Conservation (phyloP, 1,284 basidiomycete species). For the Rhodofomes roseus region DNA sequence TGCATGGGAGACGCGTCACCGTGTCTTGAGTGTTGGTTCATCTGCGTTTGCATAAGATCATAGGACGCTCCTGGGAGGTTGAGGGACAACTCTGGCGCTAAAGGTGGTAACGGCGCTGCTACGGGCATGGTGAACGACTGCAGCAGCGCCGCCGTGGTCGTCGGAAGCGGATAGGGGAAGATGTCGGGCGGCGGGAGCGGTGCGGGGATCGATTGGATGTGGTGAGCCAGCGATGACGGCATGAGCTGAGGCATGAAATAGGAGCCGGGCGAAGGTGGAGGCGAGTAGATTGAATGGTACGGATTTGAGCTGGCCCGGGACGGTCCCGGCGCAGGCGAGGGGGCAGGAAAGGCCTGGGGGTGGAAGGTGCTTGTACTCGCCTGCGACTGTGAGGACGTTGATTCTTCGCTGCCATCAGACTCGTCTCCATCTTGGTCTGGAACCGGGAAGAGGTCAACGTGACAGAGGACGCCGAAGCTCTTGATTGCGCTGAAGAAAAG, state of each 20-base stretch:
- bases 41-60: background rate
- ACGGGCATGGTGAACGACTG: background rate
- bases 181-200: background rate
- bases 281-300: background rate
- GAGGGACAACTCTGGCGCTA: background rate
- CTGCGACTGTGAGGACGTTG: background rate
- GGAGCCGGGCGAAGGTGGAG: background rate
- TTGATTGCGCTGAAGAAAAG: slow-evolving; percentile 36
- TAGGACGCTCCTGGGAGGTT: background rate
- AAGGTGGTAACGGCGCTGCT: background rate
- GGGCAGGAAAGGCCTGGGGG: background rate
- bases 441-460: slow-evolving; percentile 60
- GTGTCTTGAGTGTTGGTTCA: background rate
- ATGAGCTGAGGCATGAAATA: background rate
- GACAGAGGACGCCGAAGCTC: slow-evolving; percentile 55
- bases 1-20: background rate
- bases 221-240: background rate
- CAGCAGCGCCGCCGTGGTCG: background rate
- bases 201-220: background rate
- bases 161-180: background rate
- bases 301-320: background rate
- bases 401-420: background rate
- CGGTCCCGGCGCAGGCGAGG: background rate
- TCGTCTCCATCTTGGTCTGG: slow-evolving; percentile 22
- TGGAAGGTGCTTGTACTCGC: background rate